Conservation (phyloP, 2,329 filamentous ascomycete genomes). For the Colletotrichum incanum region DNA sequence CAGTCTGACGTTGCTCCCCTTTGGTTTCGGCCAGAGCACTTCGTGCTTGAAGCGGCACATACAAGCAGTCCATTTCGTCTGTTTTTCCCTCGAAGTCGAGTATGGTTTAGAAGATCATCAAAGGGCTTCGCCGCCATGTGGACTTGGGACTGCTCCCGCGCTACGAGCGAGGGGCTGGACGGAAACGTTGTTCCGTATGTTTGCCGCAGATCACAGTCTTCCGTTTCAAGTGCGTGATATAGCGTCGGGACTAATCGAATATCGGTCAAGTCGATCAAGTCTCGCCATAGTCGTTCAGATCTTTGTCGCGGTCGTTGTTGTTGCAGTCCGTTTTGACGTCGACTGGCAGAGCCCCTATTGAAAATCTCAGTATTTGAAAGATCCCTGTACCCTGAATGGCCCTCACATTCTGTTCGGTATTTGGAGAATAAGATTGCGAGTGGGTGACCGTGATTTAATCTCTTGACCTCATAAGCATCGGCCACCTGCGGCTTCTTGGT, state of each 20-base stretch:
- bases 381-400: background rate
- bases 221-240: accelerated
- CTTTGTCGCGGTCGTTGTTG: background rate
- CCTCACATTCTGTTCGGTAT: background rate
- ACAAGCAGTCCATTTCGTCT: background rate
- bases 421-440: slow-evolving; percentile 1
- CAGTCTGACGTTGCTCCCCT: too few species aligned
- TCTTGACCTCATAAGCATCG: background rate
- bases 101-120: background rate
- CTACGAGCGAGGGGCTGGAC: background rate
- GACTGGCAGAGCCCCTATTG: background rate
- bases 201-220: too few species aligned
- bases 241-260: too few species aligned
- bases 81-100: background rate
- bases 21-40: too few species aligned
- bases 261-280: background rate
- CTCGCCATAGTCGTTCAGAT: too few species aligned
- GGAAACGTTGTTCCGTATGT: background rate
- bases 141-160: background rate
- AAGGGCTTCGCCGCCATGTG: background rate
- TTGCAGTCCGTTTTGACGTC: background rate
- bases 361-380: background rate
- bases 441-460: background rate
- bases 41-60: background rate
- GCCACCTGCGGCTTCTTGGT: background rate